phyloP scores from a whole-genome alignment of 345 rosid genomes.

The Lenwebbia sp. region DNA sequence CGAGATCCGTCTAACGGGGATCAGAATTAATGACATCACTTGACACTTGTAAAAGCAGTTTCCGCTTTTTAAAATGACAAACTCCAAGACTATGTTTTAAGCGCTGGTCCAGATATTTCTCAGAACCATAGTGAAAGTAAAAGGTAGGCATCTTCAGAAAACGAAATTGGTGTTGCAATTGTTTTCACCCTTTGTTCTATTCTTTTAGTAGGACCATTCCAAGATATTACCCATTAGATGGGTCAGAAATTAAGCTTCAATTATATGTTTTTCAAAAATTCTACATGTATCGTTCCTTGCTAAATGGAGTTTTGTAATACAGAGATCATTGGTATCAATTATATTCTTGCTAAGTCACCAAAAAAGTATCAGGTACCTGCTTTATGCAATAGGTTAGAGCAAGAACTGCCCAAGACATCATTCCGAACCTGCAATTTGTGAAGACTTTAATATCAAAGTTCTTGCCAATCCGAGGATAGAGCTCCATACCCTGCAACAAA shows the following conservation, averaged over 20 bases:
- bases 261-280: neutral
- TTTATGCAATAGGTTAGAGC: conserved; percentile 97
- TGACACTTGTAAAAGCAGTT: neutral
- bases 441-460: conserved; percentile 95
- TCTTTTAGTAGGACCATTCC: neutral
- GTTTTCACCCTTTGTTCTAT: neutral
- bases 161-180: neutral
- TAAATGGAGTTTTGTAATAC: neutral
- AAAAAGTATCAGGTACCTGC: conserved; percentile 41
- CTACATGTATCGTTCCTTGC: neutral
- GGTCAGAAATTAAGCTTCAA: neutral
- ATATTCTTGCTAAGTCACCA: neutral
- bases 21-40: neutral
- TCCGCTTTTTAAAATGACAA: neutral
- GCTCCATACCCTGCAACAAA: conserved; percentile 84
- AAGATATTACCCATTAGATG: neutral
- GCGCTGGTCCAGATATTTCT: neutral
- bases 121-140: neutral
- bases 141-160: neutral
- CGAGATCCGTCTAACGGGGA: neutral
- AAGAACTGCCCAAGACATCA: conserved; percentile 99
- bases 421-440: conserved; percentile 96
- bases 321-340: neutral
- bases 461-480: conserved; percentile 96
- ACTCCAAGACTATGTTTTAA: neutral